Evolutionary conservation across 139 green algal species (phyloP).

Genomic region (Protoeuglena noctilucae): DNA sequence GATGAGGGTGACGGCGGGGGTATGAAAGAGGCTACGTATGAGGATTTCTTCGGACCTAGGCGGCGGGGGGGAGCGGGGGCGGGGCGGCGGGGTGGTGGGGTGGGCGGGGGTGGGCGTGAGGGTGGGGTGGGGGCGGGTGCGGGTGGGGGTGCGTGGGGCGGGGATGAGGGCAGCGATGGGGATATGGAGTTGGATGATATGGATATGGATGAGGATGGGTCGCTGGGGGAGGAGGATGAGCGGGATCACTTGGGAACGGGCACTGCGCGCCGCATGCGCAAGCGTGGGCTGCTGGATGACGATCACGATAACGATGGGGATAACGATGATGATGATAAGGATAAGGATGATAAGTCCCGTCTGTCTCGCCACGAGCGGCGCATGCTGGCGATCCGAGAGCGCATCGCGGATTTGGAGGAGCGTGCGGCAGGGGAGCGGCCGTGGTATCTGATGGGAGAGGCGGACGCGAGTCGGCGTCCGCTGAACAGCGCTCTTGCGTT

Average conservation of each 20-base stretch:
- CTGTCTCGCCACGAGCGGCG: too few relatives aligned
- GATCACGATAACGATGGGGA: background rate
- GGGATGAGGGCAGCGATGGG: background rate
- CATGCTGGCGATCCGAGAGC: too few relatives aligned
- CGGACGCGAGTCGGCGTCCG: slow-evolving; percentile 38
- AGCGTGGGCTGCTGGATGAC: background rate
- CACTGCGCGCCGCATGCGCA: slow-evolving; percentile 5
- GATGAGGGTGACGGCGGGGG: slow-evolving; percentile 1
- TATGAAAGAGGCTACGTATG: slow-evolving; percentile 42
- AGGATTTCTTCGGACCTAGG: slow-evolving; percentile 70
- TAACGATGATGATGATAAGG: slow-evolving; percentile 4
- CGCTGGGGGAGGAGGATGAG: slow-evolving; percentile 10
- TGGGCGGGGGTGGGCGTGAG: too few relatives aligned
- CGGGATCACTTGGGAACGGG: slow-evolving; percentile 7
- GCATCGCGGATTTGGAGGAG: slow-evolving; percentile 49
- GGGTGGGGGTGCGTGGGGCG: too few relatives aligned
- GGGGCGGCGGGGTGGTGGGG: too few relatives aligned
- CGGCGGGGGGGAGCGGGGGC: slow-evolving; percentile 5
- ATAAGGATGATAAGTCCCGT: too few relatives aligned
- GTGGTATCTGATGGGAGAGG: slow-evolving; percentile 72
- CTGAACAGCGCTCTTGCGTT: slow-evolving; percentile 80
- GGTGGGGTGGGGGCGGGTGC: too few relatives aligned
- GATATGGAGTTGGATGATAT: background rate
- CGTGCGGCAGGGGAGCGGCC: slow-evolving; percentile 47
- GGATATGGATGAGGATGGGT: background rate